Percentiles rank a stretch among this genome's conserved stretches.
These are phyloP conservation scores for Graphilbum fragrans DNA, from an alignment of 2,329 filamentous ascomycete genomes.

Conservation along the genomic window DNA sequence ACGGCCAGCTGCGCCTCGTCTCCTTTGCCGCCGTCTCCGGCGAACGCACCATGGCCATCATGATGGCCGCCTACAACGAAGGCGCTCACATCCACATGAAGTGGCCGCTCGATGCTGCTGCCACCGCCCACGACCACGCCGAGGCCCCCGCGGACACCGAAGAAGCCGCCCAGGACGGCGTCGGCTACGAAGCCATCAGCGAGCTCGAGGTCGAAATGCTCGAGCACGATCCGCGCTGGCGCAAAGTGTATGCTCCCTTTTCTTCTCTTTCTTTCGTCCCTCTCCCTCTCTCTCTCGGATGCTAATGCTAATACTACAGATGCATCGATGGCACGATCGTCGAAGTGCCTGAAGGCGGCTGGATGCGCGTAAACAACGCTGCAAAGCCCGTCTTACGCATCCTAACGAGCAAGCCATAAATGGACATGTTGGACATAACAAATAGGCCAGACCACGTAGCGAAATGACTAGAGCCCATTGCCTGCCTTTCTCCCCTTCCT, in stretches of 20 bases:
- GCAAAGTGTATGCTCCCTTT: slow-evolving; percentile 42
- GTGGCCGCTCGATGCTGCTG: slow-evolving; percentile 29
- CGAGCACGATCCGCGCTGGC: slow-evolving; percentile 63
- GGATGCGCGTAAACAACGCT: slow-evolving; percentile 51
- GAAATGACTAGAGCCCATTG: no score
- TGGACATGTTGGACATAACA: no score
- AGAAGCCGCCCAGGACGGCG: slow-evolving; percentile 21
- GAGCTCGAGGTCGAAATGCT: slow-evolving; percentile 52
- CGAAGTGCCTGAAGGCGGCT: slow-evolving; percentile 55
- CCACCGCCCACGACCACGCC: not conserved
- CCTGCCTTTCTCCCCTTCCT: no score
- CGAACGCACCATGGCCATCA: slow-evolving; percentile 61
- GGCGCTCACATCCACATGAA: slow-evolving; percentile 41
- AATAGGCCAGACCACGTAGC: no score
- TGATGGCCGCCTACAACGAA: slow-evolving; percentile 50
- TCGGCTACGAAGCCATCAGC: slow-evolving; percentile 62
- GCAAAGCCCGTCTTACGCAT: slow-evolving; percentile 27
- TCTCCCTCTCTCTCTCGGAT: no score
- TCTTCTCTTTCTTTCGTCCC: not conserved
- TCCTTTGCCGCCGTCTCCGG: slow-evolving; percentile 59
- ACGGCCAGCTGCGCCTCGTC: slow-evolving; percentile 59
- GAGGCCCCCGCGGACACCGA: not conserved
- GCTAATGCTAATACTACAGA: slow-evolving; percentile 3
- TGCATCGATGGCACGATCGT: slow-evolving; percentile 92
- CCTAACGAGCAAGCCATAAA: slow-evolving; percentile 23